Evolutionary conservation across 768 basidiomycete genomes (phyloP).

Genomic region (Suillus subalutaceus): DNA sequence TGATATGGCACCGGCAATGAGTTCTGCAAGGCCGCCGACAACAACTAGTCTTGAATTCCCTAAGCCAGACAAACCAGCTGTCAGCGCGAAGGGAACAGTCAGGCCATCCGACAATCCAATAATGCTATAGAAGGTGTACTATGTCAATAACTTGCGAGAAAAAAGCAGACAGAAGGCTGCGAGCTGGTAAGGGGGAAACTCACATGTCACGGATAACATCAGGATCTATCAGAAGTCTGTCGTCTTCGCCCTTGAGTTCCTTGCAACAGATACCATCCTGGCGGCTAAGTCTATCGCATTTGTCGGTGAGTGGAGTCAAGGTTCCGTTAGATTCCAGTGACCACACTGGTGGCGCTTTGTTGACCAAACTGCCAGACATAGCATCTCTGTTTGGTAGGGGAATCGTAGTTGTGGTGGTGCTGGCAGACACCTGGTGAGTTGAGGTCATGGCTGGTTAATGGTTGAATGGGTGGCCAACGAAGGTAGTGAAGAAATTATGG

Average conservation of each 20-base stretch:
- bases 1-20: slow-evolving; percentile 93
- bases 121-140: slow-evolving; percentile 47
- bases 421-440: background rate
- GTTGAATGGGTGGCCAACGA: background rate
- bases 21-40: slow-evolving; percentile 91
- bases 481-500: background rate
- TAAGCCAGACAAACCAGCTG: slow-evolving; percentile 86
- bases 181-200: slow-evolving; percentile 27
- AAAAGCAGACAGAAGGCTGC: background rate
- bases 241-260: slow-evolving; percentile 79
- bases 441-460: background rate
- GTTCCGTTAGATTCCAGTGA: slow-evolving; percentile 49
- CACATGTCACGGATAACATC: slow-evolving; percentile 88
- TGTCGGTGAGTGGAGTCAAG: slow-evolving; percentile 49
- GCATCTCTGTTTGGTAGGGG: slow-evolving; percentile 23
- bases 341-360: slow-evolving; percentile 68
- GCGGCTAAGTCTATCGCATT: slow-evolving; percentile 58
- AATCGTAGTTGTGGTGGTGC: slow-evolving; percentile 12
- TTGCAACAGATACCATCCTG: slow-evolving; percentile 83
- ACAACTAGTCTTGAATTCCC: slow-evolving; percentile 92
- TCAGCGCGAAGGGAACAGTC: slow-evolving; percentile 89
- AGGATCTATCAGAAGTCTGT: slow-evolving; percentile 82
- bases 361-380: slow-evolving; percentile 7
- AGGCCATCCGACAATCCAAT: slow-evolving; percentile 89
- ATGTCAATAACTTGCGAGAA: slow-evolving; percentile 12